Evolutionary conservation across 208 protist species (phyloP), one percentile per base, ranked within the genome.

Genomic region (Acanthamoeba healyi): DNA sequence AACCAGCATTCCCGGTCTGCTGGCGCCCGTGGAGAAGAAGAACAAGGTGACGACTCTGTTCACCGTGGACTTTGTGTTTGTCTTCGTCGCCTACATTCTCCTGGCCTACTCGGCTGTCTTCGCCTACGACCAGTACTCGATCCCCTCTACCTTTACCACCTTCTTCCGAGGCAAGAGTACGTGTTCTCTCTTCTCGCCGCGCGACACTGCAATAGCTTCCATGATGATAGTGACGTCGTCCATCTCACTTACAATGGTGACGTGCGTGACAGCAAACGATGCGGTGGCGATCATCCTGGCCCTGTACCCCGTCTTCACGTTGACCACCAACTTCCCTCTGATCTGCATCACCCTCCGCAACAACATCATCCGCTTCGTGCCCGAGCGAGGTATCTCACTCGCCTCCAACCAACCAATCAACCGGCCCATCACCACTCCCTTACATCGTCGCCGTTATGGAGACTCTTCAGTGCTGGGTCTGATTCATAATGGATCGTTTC

Each of bases 281-380:
- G 58, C 95, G 12, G 58, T 97, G 58, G 96, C 91, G n/a, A 72
- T 49, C 32, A 96, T 97, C 34, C 88, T 97, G 56, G 34, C 81
- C 51, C 67, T 97, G 17, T 97, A 95, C 51, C 96, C 96, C 51
- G 95, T 96, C n/a, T 97, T 97, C 65, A 97, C 96, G 38, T 54
- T 97, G 32, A 96, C 96, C 26, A 96, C 96, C 17, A 97, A 97
- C 51, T 97, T 95, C 63, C 94, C 95, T 58, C 49, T 97, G 15
- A 97, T 97, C 46, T 81, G 79, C 29, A 97, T 97, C 87, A 97
- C 96, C 5, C 77, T 97, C 14, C 84, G 96, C 61, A 97, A 97
- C 70, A 97, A 97, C 87, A 17, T 97, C 40, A 92, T 91, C 42
- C 74, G 81, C 32, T 70, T 97, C 19, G 81, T 97, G 44, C 88